phyloP scores from a whole-genome alignment of 2,329 filamentous ascomycete genomes.

The Talaromyces sp. region DNA sequence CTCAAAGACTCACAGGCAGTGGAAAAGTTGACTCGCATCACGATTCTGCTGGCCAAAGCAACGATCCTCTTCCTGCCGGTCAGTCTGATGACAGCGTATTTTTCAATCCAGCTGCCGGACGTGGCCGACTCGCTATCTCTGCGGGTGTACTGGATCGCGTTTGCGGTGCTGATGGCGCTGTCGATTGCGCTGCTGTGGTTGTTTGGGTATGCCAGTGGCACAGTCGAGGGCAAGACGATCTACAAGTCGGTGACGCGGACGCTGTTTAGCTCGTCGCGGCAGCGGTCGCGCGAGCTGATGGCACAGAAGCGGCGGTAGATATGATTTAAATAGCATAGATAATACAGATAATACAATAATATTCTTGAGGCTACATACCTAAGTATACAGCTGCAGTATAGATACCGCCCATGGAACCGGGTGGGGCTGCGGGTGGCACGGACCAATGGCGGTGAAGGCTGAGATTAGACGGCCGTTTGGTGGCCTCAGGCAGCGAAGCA shows the following conservation, averaged over 20 bases:
- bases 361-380: too few species aligned
- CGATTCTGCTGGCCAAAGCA: slow-evolving; percentile 66
- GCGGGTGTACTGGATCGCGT: slow-evolving; percentile 62
- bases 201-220: slow-evolving; percentile 54
- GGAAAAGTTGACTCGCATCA: slow-evolving; percentile 64
- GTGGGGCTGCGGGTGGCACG: not conserved
- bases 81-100: slow-evolving; percentile 68
- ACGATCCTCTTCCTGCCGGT: slow-evolving; percentile 72
- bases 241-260: slow-evolving; percentile 38
- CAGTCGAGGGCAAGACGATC: slow-evolving; percentile 50
- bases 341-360: not conserved
- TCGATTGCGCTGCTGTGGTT: slow-evolving; percentile 54
- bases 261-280: slow-evolving; percentile 28
- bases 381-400: too few species aligned
- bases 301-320: slow-evolving; percentile 7
- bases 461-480: not conserved
- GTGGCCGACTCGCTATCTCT: slow-evolving; percentile 53
- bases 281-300: slow-evolving; percentile 16
- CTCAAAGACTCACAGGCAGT: slow-evolving; percentile 69
- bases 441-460: not conserved
- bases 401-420: not conserved
- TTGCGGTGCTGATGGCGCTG: slow-evolving; percentile 56
- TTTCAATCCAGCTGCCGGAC: slow-evolving; percentile 59
- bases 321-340: not conserved
- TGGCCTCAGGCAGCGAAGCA: not conserved